Percentiles rank a stretch among this genome's conserved stretches.
Evolutionary conservation across 306 rosid genomes (phyloP).

Genomic region (Mimosa pudica): DNA sequence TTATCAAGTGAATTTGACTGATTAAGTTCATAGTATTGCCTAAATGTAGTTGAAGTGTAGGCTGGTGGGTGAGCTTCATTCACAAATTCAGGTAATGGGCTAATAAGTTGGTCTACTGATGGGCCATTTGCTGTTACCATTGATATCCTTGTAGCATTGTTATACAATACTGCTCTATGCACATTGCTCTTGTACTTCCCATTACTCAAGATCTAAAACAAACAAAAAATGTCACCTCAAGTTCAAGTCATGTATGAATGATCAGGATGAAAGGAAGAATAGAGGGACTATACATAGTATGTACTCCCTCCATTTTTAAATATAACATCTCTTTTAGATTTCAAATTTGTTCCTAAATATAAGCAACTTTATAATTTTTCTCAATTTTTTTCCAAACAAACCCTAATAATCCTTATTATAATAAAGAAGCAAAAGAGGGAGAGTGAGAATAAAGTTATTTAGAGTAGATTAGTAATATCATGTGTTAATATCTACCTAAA

Average conservation of each 20-base stretch:
- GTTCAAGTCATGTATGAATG: not conserved
- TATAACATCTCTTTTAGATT: no score
- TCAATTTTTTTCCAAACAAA: no score
- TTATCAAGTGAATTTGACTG: not conserved
- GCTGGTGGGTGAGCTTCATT: not conserved
- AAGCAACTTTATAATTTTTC: no score
- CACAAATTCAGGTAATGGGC: not conserved
- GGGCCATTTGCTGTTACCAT: not conserved
- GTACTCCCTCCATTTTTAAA: not conserved
- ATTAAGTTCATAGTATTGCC: not conserved
- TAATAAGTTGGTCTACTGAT: not conserved
- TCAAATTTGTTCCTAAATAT: no score
- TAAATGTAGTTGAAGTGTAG: not conserved
- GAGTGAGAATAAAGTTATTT: no score
- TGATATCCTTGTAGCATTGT: slow-evolving; percentile 1
- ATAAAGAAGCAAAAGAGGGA: no score
- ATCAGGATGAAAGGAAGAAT: not conserved
- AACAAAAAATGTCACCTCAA: not conserved
- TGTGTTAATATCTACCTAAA: no score
- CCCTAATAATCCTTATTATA: no score
- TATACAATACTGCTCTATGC: not conserved
- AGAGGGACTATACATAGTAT: no score
- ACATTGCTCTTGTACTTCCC: slow-evolving; percentile 20
- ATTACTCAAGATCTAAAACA: not conserved
- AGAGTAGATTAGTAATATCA: no score